A percentile compares a stretch with the other conserved stretches of the same genome.
These are phyloP conservation scores for Tolypocladium capitatum DNA, from an alignment of 2,329 filamentous ascomycete species.

Conservation along the genomic window DNA sequence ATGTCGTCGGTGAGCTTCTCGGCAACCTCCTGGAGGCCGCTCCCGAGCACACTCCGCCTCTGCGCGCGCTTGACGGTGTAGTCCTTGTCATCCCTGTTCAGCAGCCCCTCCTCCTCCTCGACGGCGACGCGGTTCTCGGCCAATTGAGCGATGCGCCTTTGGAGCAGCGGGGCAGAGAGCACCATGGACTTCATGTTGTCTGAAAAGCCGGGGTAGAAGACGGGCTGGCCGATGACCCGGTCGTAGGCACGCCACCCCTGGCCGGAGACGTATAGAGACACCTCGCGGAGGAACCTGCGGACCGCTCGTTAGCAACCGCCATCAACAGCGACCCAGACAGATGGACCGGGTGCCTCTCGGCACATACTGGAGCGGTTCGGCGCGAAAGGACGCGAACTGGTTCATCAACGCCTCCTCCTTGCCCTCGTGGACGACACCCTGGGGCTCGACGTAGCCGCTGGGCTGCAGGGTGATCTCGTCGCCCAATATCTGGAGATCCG, in stretches of 20 bases:
- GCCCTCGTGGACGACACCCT: conserved; percentile 29
- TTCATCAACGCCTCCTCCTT: conserved; percentile 61
- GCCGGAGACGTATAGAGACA: conserved; percentile 84
- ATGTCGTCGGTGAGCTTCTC: conserved; percentile 83
- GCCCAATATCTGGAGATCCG: conserved; percentile 66
- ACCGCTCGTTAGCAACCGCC: background rate
- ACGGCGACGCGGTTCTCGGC: conserved; percentile 60
- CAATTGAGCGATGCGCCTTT: conserved; percentile 60
- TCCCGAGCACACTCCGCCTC: conserved; percentile 52
- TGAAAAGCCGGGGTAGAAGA: conserved; percentile 85
- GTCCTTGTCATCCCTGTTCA: conserved; percentile 43
- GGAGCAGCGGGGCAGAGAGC: conserved; percentile 61
- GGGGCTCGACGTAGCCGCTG: conserved; percentile 49
- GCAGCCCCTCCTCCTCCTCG: conserved; percentile 62
- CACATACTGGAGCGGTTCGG: conserved; percentile 45
- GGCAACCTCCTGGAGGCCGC: conserved; percentile 64
- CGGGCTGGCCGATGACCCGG: conserved; percentile 74
- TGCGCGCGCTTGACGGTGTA: conserved; percentile 36
- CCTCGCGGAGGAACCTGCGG: conserved; percentile 74
- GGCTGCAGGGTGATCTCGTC: conserved; percentile 64
- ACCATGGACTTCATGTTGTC: conserved; percentile 78
- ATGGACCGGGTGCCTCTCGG: background rate
- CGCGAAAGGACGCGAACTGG: conserved; percentile 77
- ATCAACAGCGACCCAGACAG: background rate
- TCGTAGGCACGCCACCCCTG: conserved; percentile 95